phyloP scores from a whole-genome alignment of 306 rosid genomes.

The Corylus avellana region DNA sequence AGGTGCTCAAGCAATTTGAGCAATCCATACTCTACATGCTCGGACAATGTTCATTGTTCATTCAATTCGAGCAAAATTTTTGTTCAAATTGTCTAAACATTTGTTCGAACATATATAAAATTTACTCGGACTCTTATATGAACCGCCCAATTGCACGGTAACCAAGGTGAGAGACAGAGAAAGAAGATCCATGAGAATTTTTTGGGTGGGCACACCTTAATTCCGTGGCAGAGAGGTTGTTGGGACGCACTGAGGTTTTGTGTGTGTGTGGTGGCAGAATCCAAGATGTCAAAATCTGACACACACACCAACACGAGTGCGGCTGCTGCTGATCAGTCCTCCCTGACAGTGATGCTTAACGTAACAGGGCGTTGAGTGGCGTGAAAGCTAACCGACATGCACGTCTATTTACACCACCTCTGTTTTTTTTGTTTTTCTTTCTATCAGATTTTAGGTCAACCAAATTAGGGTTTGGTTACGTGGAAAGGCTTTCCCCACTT shows the following conservation, averaged over 20 bases:
- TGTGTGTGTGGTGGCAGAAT: background rate
- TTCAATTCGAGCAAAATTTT: too few species aligned
- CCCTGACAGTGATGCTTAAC: constrained; percentile 19
- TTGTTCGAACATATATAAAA: too few species aligned
- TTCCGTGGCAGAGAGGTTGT: background rate
- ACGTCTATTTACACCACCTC: background rate
- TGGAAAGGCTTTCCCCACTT: constrained; percentile 16
- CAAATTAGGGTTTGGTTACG: background rate
- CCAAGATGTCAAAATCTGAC: constrained; percentile 19
- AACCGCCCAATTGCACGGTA: too few species aligned
- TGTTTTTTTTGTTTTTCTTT: background rate
- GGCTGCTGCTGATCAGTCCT: background rate
- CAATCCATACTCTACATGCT: too few species aligned
- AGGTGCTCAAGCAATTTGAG: too few species aligned
- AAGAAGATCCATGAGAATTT: background rate
- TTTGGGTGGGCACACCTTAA: background rate
- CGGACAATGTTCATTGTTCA: too few species aligned
- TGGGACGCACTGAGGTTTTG: background rate
- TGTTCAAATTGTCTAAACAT: too few species aligned
- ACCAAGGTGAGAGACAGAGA: background rate
- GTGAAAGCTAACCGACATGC: constrained; percentile 26
- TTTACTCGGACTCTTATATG: too few species aligned
- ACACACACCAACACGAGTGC: background rate
- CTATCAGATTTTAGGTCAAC: background rate
- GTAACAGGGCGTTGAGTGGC: constrained; percentile 13